phyloP scores from a whole-genome alignment of 108 stramenopile species.

The Nitzschia sp. region DNA sequence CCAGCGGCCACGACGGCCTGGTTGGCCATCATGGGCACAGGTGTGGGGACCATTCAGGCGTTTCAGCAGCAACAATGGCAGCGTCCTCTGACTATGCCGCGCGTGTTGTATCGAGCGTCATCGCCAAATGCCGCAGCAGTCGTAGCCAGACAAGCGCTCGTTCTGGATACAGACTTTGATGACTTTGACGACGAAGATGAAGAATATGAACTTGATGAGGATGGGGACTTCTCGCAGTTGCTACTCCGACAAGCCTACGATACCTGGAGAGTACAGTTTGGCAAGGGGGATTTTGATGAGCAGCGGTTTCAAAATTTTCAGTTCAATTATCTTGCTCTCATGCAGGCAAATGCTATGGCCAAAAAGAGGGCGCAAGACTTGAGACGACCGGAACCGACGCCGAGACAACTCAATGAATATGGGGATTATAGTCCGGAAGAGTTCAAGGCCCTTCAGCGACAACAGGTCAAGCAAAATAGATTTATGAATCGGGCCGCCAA shows the following conservation, averaged over 20 bases:
- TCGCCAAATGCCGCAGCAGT: background rate
- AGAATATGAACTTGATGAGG: too few species aligned
- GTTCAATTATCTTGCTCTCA: slow-evolving; percentile 22
- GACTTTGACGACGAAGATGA: slow-evolving; percentile 2
- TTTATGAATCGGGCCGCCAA: background rate
- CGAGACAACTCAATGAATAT: slow-evolving; percentile 61
- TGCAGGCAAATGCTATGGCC: slow-evolving; percentile 19
- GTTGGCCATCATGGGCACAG: too few species aligned
- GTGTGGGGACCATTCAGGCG: too few species aligned
- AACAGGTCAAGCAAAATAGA: background rate
- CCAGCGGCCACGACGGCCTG: background rate
- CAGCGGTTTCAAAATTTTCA: slow-evolving; percentile 30
- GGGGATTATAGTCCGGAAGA: slow-evolving; percentile 81
- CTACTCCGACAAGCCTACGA: slow-evolving; percentile 15
- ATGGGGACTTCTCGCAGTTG: too few species aligned
- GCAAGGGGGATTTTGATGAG: slow-evolving; percentile 18
- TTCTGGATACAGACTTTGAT: background rate
- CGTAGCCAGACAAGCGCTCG: background rate
- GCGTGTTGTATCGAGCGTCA: background rate
- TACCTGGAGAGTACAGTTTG: slow-evolving; percentile 20
- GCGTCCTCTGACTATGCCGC: background rate
- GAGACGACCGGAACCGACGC: slow-evolving; percentile 11
- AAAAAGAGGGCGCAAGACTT: slow-evolving; percentile 6
- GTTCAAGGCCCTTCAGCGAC: slow-evolving; percentile 35
- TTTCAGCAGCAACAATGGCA: background rate